phyloP scores from a whole-genome alignment of 192 early-diverging fungal species.

The Coemansia reversa region DNA sequence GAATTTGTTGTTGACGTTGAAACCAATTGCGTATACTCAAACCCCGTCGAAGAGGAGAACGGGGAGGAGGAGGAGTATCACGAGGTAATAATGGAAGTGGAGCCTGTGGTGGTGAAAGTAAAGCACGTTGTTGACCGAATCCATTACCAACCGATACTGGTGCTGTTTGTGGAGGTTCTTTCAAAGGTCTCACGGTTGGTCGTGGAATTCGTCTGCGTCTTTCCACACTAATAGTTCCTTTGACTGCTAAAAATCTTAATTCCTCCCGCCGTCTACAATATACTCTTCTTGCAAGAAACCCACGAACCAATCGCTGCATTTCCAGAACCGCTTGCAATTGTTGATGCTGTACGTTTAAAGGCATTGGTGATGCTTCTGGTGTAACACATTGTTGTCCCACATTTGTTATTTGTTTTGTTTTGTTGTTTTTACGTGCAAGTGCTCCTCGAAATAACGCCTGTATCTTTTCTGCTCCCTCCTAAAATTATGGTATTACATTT shows the following conservation, averaged over 20 bases:
- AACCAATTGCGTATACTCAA: constrained; percentile 44
- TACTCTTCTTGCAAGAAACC: constrained; percentile 14
- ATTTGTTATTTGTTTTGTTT: not conserved
- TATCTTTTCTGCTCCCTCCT: constrained; percentile 8
- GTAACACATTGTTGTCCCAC: constrained; percentile 8
- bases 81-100: not conserved
- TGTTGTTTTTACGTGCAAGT: not conserved
- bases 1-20: constrained; percentile 1
- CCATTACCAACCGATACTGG: no score
- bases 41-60: constrained; percentile 13
- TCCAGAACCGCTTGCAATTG: not conserved
- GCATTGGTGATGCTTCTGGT: constrained; percentile 15
- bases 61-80: not conserved
- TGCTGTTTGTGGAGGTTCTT: not conserved
- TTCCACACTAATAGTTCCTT: constrained; percentile 35
- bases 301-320: constrained; percentile 25
- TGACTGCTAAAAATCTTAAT: constrained; percentile 23
- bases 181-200: not conserved
- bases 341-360: not conserved
- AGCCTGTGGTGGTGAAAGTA: no score
- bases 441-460: constrained; percentile 13
- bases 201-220: constrained; percentile 17
- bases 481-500: constrained; percentile 4
- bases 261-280: constrained; percentile 16
- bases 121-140: not conserved